Percentiles rank a stretch among this genome's conserved stretches.
Conservation (phyloP, 2,329 filamentous ascomycete genomes). For the Grosmannia clavigera region DNA sequence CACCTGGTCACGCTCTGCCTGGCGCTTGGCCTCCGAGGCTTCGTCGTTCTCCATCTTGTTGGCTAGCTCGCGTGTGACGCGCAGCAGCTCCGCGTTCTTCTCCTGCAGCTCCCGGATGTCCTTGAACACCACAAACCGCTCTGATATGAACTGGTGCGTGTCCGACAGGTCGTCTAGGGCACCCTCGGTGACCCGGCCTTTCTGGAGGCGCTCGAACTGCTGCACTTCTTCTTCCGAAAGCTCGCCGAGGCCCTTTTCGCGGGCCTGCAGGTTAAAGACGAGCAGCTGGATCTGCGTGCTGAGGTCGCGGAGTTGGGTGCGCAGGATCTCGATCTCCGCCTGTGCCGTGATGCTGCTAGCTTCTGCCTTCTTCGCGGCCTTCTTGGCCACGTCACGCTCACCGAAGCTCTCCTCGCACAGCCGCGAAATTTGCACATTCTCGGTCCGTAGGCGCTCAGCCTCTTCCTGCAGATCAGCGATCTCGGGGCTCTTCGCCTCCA, state of each 20-base stretch:
- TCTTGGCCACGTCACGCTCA: slow-evolving; percentile 67
- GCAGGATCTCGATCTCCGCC: slow-evolving; percentile 64
- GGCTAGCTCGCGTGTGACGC: slow-evolving; percentile 71
- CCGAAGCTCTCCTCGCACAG: slow-evolving; percentile 71
- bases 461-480: slow-evolving; percentile 76
- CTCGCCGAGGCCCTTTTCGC: slow-evolving; percentile 64
- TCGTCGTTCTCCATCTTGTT: slow-evolving; percentile 88
- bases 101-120: slow-evolving; percentile 73
- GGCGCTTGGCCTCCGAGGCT: slow-evolving; percentile 53
- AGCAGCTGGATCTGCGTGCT: slow-evolving; percentile 85
- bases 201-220: slow-evolving; percentile 65
- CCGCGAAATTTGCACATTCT: slow-evolving; percentile 74
- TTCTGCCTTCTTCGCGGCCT: slow-evolving; percentile 67
- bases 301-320: slow-evolving; percentile 78
- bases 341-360: slow-evolving; percentile 52
- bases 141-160: slow-evolving; percentile 78
- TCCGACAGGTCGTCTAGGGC: slow-evolving; percentile 64
- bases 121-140: slow-evolving; percentile 82
- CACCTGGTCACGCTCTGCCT: slow-evolving; percentile 52
- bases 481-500: slow-evolving; percentile 80
- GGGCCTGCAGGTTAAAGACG: slow-evolving; percentile 72
- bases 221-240: slow-evolving; percentile 59
- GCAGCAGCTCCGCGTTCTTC: slow-evolving; percentile 75
- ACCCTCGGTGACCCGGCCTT: slow-evolving; percentile 61
- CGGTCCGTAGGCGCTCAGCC: slow-evolving; percentile 64